A percentile compares a stretch with the other conserved stretches of the same genome.
Conservation (phyloP, 2,329 filamentous ascomycete genomes). For the Talaromyces sp. region DNA sequence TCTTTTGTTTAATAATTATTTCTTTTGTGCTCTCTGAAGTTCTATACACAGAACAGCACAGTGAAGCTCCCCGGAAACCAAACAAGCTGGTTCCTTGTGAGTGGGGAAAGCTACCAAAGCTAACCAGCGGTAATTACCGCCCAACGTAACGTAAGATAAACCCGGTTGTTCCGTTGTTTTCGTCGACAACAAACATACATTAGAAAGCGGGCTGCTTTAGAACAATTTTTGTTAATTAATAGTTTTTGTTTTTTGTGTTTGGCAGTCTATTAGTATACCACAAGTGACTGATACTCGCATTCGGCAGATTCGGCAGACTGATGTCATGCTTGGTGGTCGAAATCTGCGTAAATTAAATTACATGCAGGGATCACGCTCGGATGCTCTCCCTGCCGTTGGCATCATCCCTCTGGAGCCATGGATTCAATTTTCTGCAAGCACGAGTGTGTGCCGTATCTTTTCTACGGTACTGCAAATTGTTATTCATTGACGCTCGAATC, state of each 20-base stretch:
- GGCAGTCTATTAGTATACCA: too few relatives aligned
- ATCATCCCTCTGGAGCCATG: not conserved
- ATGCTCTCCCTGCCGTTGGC: not conserved
- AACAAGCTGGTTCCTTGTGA: not conserved
- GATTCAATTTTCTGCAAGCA: not conserved
- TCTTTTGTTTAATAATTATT: not conserved
- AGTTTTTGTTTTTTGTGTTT: too few relatives aligned
- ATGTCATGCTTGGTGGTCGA: not conserved
- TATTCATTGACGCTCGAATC: too few relatives aligned
- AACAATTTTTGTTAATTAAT: too few relatives aligned
- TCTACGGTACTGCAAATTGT: too few relatives aligned
- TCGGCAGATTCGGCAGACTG: too few relatives aligned
- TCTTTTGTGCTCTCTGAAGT: not conserved
- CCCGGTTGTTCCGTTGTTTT: not conserved
- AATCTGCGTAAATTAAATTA: not conserved
- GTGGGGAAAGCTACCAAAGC: not conserved
- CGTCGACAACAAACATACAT: not conserved
- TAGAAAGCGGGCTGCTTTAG: too few relatives aligned
- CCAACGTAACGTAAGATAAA: not conserved
- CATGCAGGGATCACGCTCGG: not conserved
- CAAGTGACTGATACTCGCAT: too few relatives aligned
- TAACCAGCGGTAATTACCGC: not conserved
- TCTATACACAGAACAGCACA: not conserved
- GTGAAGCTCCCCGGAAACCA: not conserved
- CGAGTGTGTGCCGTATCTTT: not conserved